Evolutionary conservation across 1,284 basidiomycete genomes (phyloP), one percentile per base, ranked within the genome.

Genomic region (Microbotryum intermedium): DNA sequence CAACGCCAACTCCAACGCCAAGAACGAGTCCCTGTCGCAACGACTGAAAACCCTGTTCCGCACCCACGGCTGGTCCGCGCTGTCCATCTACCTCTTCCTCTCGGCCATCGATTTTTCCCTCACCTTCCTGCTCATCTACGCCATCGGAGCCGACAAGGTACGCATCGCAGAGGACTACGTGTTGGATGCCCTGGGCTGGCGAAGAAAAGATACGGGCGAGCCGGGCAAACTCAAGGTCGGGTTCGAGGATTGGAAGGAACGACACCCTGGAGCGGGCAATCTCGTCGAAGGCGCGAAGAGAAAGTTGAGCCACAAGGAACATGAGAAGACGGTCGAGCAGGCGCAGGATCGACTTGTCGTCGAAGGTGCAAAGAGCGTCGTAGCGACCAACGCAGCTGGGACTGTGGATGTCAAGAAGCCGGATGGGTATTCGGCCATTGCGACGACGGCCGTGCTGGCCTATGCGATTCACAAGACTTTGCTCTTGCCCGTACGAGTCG

Each of bases 381-480:
- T 28, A 1, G 6, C 39, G 39, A 18, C 34, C 13, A 18, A 34
- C 1, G 30, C 57, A 44, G 45, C 28, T 23, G 34, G 34, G 3
- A n/a, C n/a, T n/a, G n/a, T n/a, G n/a, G n/a, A n/a, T n/a, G n/a
- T n/a, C n/a, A n/a, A 11, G 23, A 21, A 18, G 9, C 21, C 16
- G 46, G 46, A n/a, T 48, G 58, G 48, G 10, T 65, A 65, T 50
- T 60, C 58, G 46, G 82, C 87, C 29, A 76, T 97, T 9, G 93
- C 90, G 75, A 91, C 93, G 42, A 95, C 97, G 82, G 76, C 91
- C 46, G 83, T 90, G 0, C 78, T 98, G 61, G 94, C 95, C 8
- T 98, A 93, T 74, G 88, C 88, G 9, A 84, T 98, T 57, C 94
- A 98, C 81, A 98, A 98, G 78, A 95, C 91, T 0, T 73, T 91